phyloP scores from a whole-genome alignment of 352 stramenopile genomes.

The Phytophthora pinifolia region DNA sequence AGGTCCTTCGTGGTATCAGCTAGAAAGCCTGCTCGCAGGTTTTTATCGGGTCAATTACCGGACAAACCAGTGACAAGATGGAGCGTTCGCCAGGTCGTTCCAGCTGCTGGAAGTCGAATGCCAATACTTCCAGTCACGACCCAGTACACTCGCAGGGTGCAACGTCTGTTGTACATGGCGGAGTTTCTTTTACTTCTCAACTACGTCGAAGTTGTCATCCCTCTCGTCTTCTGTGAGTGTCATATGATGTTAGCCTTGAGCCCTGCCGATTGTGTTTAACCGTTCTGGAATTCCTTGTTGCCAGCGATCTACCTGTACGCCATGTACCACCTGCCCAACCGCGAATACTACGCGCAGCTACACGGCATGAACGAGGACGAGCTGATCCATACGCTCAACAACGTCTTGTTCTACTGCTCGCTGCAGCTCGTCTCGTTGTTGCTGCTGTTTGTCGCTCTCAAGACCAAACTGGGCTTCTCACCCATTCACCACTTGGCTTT shows the following conservation, averaged over 20 bases:
- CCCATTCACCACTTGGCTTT: constrained; percentile 36
- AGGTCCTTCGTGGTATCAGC: neutral
- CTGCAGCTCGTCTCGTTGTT: constrained; percentile 43
- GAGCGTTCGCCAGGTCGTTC: neutral
- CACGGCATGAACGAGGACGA: constrained; percentile 11
- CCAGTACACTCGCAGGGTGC: constrained; percentile 8
- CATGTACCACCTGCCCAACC: constrained; percentile 36
- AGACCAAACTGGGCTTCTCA: constrained; percentile 29
- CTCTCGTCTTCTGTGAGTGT: constrained; percentile 30
- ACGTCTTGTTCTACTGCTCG: constrained; percentile 37
- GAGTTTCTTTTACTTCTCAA: constrained; percentile 35
- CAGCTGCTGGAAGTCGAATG: neutral
- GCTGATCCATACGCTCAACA: constrained; percentile 25
- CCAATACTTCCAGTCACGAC: constrained; percentile 6
- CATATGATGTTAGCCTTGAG: neutral
- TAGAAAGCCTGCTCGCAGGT: neutral
- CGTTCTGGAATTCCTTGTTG: neutral
- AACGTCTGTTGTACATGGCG: constrained; percentile 23
- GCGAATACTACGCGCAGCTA: constrained; percentile 33
- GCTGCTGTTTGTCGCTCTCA: constrained; percentile 23
- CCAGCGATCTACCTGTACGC: constrained; percentile 31
- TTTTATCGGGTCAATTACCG: neutral
- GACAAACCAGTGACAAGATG: neutral
- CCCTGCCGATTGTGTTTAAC: neutral
- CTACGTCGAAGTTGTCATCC: constrained; percentile 35